Percentiles rank a stretch among this genome's conserved stretches.
These are phyloP conservation scores for Parmelia sp. DNA, from an alignment of 495 filamentous ascomycete species.

Conservation along the genomic window DNA sequence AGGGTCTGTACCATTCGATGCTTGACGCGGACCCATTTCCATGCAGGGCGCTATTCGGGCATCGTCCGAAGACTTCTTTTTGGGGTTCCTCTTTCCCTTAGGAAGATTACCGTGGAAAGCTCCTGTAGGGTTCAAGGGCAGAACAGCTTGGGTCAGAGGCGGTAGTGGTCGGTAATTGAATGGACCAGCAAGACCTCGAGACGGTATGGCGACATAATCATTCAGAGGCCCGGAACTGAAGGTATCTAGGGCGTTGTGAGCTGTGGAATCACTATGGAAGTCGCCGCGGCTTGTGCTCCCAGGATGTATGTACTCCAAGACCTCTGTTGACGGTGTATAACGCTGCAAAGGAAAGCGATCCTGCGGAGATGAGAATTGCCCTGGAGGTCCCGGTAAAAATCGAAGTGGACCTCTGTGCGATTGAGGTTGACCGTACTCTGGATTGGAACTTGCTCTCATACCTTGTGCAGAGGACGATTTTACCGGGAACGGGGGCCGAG, in stretches of 20 bases:
- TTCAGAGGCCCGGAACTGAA: background rate
- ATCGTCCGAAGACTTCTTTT: slow-evolving; percentile 14
- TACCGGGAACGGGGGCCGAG: background rate
- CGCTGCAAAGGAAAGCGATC: background rate
- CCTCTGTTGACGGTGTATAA: slow-evolving; percentile 6
- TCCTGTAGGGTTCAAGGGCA: background rate
- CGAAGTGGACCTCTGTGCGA: background rate
- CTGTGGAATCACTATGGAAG: slow-evolving; percentile 8
- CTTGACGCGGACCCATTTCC: background rate
- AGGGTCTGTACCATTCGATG: background rate
- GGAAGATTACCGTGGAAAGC: slow-evolving; percentile 6
- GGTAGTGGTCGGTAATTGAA: background rate
- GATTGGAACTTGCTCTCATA: slow-evolving; percentile 7
- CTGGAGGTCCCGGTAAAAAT: slow-evolving; percentile 6
- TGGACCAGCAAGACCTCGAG: slow-evolving; percentile 8
- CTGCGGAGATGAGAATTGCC: background rate
- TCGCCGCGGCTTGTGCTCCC: slow-evolving; percentile 11
- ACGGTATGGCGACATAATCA: background rate
- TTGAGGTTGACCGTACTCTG: slow-evolving; percentile 6
- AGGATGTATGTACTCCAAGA: slow-evolving; percentile 8
- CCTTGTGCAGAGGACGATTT: background rate
- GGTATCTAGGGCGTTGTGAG: slow-evolving; percentile 1
- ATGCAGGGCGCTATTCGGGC: slow-evolving; percentile 1
- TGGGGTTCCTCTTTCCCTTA: slow-evolving; percentile 12
- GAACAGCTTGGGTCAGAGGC: background rate